Base-by-base conservation (phyloP, 2,329 filamentous ascomycete genomes). In the Pestalotiopsis sp. region DNA sequence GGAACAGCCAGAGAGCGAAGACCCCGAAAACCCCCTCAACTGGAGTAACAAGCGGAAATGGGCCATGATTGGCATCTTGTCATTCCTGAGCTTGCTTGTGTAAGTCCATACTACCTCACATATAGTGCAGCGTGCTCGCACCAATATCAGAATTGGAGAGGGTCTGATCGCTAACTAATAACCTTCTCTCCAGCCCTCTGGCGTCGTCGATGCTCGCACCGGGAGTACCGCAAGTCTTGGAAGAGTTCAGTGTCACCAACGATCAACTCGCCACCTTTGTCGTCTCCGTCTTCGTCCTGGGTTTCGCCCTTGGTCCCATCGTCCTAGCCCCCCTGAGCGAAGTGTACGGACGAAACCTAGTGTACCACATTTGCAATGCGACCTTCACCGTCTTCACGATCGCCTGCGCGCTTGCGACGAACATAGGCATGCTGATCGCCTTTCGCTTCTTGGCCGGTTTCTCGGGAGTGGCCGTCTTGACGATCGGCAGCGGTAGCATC, bases 401-500 rank as follows among this genome's bases (percentile, higher is more conserved):
- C 40, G 87, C 80, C 11, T 86, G 86, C 74, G 87, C 88, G 0
- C 75, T 86, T 25, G 82, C 86, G 1, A 83, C 83, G 0, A 82
- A 80, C 23, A 79, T 88, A n/a, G 79, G 78, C 20, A 77, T 84
- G 64, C 81, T 91, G 49, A 84, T 90, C 64, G 83, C 80, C 4
- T 90, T 91, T 73, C 87, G 90, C 2, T 86, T 92, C 71, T 72
- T 92, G 2, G 84, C 86, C 3, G 92, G 91, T 9, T 78, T 87
- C 17, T 90, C 90, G 59, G 91, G 91, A 41, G 86, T 86, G 4
- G 85, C 85, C 40, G 87, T 89, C 1, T 77, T 93, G 11, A 91
- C 90, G 0, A 90, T 91, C 72, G 91, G 90, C 9, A 89, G 88
- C 45, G 90, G 90, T 20, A 88, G 88, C 2, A 89, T 93, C 40